Base-by-base conservation (phyloP, 1,139 yeast species). In the Geotrichum carabidarum region DNA sequence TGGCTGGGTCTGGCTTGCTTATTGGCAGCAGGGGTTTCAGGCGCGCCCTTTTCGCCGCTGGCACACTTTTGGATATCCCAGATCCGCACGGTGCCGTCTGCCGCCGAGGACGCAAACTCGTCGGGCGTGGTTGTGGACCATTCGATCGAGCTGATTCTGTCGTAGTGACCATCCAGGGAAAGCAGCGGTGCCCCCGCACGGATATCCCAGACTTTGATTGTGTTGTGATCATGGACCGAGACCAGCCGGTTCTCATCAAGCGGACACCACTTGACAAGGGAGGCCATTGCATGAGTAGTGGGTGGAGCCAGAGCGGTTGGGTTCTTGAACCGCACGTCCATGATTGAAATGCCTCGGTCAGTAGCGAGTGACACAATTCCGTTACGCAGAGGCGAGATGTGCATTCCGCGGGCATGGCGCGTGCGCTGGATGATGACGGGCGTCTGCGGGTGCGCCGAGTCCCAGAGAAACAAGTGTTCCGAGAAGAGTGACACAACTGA, bases 191-290 rank as follows among this genome's bases (percentile, higher is more conserved):
- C 60, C 15, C 76, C 78, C 44, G 74, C 73, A 58, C 95, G 75
- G 47, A 86, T 79, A 70, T 87, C 95, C 94, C 95, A 87, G 45
- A 87, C 72, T 61, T 84, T 74, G 46, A 84, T 78, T 1, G 79
- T 71, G 2, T 81, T 80, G 61, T 82, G 83, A 48, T 75, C 74
- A 62, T 82, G 86, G 6, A 84, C 81, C 1, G 90, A 80, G 1
- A 91, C 89, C 44, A 87, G 74, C 15, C 81, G 72, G 62, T 83
- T 78, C 17, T 80, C 79, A 65, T 85, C 78, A 7, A 69, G 65
- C 0, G 84, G 78, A 50, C 83, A 78, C 94, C 95, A 87, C 64
- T 76, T 78, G 49, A 84, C 79, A 31, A 72, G 60, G 46, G 77
- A 76, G 0, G 77, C 73, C 35, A 69, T 62, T 11, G 67, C 65